Evolutionary conservation across 2,329 filamentous ascomycete species (phyloP), one percentile per base, ranked within the genome.

Genomic region (Cordyceps tenuipes): DNA sequence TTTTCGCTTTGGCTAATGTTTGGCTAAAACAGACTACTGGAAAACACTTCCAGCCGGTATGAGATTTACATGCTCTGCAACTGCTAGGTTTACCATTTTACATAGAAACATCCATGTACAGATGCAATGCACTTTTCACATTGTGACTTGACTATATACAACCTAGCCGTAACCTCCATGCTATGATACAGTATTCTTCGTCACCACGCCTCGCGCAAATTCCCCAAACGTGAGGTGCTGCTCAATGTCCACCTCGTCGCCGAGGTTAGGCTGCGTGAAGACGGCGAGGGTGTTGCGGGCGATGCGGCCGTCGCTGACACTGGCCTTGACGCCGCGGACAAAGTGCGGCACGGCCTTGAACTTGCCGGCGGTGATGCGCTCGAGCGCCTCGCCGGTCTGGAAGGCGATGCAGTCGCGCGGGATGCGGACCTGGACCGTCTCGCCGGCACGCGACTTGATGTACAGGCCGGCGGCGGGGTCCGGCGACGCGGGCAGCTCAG

Each of bases 281-380:
- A 97, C 91, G 0, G 94, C 94, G 65, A 99, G 75, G 10, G 94
- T 99, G 75, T 97, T 97, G 62, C 88, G 78, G 31, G 88, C 89
- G 62, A 92, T 81, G 31, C 77, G 76, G 2, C 76, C 77, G 15
- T 74, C 76, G 61, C 79, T 73, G 43, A 73, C 75, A 49, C 79
- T 81, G 1, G 82, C 77, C 64, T 82, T 80, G 5, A 88, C 86
- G 0, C 92, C 93, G 65, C 88, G 82, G 9, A 99, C 94, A 72
- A 96, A 97, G 77, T 99, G 94, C 65, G 94, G 93, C 62, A 97
- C 94, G 1, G 94, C 94, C 74, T 88, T 90, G 78, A 99, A 96
- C 68, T 84, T 86, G 10, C 94, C 94, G n/a, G 82, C 79, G 0
- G 93, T 97, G 70, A 99, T 97, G 61, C 90, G 80, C 75, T 97